Percentiles rank a stretch among this genome's conserved stretches.
These are phyloP conservation scores for Pyrenophora teres DNA, from an alignment of 2,329 filamentous ascomycete genomes.

Conservation along the genomic window DNA sequence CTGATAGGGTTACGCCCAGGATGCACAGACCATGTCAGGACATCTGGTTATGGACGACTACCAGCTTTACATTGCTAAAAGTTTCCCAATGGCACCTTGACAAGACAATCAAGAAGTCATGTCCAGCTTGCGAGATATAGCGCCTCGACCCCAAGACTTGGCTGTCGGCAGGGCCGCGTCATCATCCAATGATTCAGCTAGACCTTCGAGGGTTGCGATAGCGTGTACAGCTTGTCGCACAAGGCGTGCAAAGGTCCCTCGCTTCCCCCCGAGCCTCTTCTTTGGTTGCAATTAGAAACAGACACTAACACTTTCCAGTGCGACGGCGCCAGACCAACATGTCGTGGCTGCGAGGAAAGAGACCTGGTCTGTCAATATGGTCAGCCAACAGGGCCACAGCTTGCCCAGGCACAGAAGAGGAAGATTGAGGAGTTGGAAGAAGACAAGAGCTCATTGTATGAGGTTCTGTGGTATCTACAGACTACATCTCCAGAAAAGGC, in stretches of 20 bases:
- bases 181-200: neutral
- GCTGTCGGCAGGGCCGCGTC: neutral
- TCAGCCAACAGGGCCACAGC: conserved; percentile 5
- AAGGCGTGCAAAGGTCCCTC: conserved; percentile 10
- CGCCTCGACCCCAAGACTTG: conserved; percentile 4
- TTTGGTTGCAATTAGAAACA: neutral
- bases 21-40: neutral
- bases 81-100: neutral
- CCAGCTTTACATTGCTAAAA: neutral
- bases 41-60: neutral
- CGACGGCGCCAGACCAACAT: conserved; percentile 11
- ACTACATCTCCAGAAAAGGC: conserved; percentile 17
- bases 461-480: conserved; percentile 25
- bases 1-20: neutral
- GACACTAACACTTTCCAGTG: conserved; percentile 8
- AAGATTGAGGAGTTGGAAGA: conserved; percentile 13
- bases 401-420: conserved; percentile 10
- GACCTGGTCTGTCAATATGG: conserved; percentile 7
- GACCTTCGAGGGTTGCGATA: conserved; percentile 3
- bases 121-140: conserved; percentile 5
- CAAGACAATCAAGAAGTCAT: neutral
- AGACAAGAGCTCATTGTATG: conserved; percentile 13
- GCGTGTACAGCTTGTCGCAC: conserved; percentile 11
- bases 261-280: neutral
- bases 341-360: conserved; percentile 6